Base-by-base conservation (phyloP, 2,329 filamentous ascomycete species). In the Fusarium torulosum region DNA sequence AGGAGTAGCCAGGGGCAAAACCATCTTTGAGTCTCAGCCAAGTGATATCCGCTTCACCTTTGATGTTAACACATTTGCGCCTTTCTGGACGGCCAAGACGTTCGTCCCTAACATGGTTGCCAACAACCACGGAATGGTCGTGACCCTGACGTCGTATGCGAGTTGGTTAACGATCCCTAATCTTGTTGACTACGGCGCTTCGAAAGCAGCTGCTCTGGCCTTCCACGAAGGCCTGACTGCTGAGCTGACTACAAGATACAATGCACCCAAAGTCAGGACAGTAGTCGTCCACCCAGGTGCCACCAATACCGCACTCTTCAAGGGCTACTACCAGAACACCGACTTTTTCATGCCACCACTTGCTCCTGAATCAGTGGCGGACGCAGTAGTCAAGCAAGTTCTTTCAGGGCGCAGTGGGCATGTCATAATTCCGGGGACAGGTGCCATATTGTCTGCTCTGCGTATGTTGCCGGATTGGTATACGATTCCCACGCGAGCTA, bases 121-220 rank as follows among this genome's bases (percentile, higher is more conserved):
- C 9, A 74, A 74, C 14, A 88, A 92, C 78, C 90, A 93, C 78
- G 91, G 91, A 61, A 91, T 91, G 83, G 76, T 93, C 40, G 89
- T 93, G 21, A 93, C 89, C 1, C 84, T 93, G 21, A 87, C 91
- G 15, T 89, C 85, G 3, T 82, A 87, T 47, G 89, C 90, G 0
- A 84, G 85, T 14, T 91, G 86, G 78, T 69, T 88, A 9, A 81
- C 85, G 2, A 84, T 87, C 0, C 86, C 90, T 4, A 84, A 84
- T 69, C 85, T 92, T 82, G 85, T 89, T 37, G 90, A 92, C 78
- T 93, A 93, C 78, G 81, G 83, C 3, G 83, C 87, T 9, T 86
- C 84, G 66, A 93, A 93, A 78, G 85, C 90, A 2, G 90, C 88
- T 0, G 85, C 88, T 2, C 75, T 91, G 21, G 80, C 86, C 4